Evolutionary conservation across 352 stramenopile species (phyloP).

Genomic region (Globisporangium nodosum): DNA sequence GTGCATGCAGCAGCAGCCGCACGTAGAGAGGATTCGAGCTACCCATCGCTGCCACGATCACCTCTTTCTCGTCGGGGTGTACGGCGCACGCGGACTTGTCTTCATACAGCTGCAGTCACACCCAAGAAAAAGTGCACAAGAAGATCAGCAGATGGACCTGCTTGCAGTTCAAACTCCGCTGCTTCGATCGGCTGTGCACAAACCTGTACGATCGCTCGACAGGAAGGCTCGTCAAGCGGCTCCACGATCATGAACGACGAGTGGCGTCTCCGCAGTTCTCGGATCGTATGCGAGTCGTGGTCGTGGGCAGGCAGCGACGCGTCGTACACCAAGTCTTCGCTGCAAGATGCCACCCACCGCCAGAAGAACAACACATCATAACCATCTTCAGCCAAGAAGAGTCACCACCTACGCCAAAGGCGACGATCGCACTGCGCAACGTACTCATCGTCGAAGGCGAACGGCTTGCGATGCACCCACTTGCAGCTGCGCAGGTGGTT

Average conservation of each 20-base stretch:
- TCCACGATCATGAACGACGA: constrained; percentile 63
- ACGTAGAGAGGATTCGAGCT: constrained; percentile 71
- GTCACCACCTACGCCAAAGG: neutral
- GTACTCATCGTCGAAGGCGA: constrained; percentile 60
- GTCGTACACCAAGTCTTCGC: constrained; percentile 67
- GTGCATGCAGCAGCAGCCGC: constrained; percentile 50
- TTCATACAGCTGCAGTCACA: constrained; percentile 28
- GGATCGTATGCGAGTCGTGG: constrained; percentile 65
- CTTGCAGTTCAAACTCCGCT: neutral
- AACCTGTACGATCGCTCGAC: constrained; percentile 54
- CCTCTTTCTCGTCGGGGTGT: constrained; percentile 31
- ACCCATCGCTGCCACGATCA: constrained; percentile 35
- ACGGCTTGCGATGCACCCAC: constrained; percentile 39
- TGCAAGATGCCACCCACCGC: constrained; percentile 4
- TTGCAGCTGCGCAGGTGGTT: constrained; percentile 32
- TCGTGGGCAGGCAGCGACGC: constrained; percentile 28
- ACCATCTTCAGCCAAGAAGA: neutral
- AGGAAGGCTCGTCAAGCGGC: constrained; percentile 59
- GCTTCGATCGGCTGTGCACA: neutral
- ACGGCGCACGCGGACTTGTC: constrained; percentile 18
- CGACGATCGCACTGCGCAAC: constrained; percentile 3
- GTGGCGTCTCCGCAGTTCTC: constrained; percentile 59
- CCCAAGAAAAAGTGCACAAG: neutral
- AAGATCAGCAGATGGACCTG: neutral
- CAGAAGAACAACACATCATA: neutral